Conservation (phyloP, 2,329 filamentous ascomycete genomes). For the Pseudogymnoascus sp. region DNA sequence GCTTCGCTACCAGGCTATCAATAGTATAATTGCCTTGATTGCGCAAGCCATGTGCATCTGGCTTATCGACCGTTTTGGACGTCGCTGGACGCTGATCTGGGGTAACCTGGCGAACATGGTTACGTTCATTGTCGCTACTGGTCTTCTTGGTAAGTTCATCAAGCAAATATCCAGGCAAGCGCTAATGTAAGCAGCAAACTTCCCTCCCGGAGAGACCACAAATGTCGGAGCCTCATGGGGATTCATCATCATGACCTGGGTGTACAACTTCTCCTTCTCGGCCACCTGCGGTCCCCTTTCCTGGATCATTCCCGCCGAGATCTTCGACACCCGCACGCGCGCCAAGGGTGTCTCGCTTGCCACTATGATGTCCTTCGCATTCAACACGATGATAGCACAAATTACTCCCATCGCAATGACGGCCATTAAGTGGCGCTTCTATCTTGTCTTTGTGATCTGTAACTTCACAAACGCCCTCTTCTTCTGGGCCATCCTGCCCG, state of each 20-base stretch:
- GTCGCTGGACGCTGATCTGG: constrained; percentile 61
- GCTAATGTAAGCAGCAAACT: constrained; percentile 32
- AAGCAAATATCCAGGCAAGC: neutral
- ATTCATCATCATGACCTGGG: constrained; percentile 70
- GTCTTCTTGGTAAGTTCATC: constrained; percentile 33
- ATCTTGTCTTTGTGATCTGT: constrained; percentile 54
- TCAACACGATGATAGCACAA: constrained; percentile 69
- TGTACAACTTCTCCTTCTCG: constrained; percentile 72
- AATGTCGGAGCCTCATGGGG: constrained; percentile 56
- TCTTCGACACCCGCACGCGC: constrained; percentile 69
- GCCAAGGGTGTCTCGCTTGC: constrained; percentile 68
- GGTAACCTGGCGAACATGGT: constrained; percentile 65
- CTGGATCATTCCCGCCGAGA: constrained; percentile 58
- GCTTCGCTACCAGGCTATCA: constrained; percentile 57
- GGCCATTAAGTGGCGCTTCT: constrained; percentile 40
- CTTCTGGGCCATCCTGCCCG: constrained; percentile 60
- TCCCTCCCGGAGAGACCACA: constrained; percentile 46
- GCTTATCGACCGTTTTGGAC: constrained; percentile 60
- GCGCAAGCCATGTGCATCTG: constrained; percentile 52
- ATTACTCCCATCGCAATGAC: constrained; percentile 50
- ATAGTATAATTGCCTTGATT: constrained; percentile 52
- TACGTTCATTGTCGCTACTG: constrained; percentile 61
- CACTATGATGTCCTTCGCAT: constrained; percentile 65
- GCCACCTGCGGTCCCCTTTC: constrained; percentile 61
- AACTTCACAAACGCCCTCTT: constrained; percentile 61